phyloP scores from a whole-genome alignment of 2,329 filamentous ascomycete genomes.

The Penicillium sp. region DNA sequence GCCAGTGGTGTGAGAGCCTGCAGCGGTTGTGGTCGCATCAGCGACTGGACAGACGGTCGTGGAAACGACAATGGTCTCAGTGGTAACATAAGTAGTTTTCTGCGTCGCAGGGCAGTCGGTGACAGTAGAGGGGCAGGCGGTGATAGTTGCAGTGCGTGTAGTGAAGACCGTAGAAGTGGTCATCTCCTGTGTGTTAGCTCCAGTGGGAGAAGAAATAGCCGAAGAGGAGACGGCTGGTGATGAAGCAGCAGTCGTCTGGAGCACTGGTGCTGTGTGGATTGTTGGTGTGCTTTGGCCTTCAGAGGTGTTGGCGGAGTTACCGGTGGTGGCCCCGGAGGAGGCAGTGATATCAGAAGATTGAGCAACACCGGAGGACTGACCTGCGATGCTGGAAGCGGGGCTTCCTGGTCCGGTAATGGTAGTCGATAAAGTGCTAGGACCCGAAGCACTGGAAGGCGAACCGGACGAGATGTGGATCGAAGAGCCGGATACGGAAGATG shows the following conservation, averaged over 20 bases:
- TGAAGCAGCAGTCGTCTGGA: background rate
- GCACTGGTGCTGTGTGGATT: background rate
- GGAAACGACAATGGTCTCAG: conserved; percentile 22
- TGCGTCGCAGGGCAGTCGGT: conserved; percentile 25
- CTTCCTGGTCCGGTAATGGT: background rate
- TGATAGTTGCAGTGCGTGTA: conserved; percentile 25
- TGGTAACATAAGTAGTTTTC: conserved; percentile 17
- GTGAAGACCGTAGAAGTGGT: conserved; percentile 26
- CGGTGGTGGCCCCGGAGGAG: background rate
- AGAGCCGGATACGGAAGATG: background rate
- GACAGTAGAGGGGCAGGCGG: conserved; percentile 24
- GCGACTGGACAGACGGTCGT: conserved; percentile 25
- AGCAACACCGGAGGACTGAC: background rate
- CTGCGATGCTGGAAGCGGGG: background rate
- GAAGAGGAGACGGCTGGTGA: background rate
- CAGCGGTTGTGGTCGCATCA: background rate
- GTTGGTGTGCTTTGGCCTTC: background rate
- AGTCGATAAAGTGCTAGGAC: background rate
- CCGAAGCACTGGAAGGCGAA: background rate
- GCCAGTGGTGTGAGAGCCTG: background rate
- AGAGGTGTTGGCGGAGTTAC: background rate
- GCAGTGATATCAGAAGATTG: background rate
- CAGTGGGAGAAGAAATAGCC: background rate
- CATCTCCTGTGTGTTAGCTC: background rate
- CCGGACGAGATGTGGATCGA: background rate